phyloP scores from a whole-genome alignment of 768 basidiomycete species.

The Neoboletus subvelutipes region DNA sequence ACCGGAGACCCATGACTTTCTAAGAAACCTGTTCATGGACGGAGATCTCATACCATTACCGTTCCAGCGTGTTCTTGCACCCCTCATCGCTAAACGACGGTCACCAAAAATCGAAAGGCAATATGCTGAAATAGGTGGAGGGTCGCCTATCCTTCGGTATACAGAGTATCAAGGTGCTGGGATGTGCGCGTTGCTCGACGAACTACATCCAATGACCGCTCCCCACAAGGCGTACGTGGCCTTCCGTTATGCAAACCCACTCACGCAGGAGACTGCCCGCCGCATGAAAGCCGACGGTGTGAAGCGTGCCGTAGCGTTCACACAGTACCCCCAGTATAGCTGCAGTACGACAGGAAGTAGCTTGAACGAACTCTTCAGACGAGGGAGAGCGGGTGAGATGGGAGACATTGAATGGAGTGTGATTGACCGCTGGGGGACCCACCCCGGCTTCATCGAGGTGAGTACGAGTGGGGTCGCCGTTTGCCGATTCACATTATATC shows the following conservation, averaged over 20 bases:
- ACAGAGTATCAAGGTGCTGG: slow-evolving; percentile 85
- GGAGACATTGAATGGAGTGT: slow-evolving; percentile 91
- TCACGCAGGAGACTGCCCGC: slow-evolving; percentile 78
- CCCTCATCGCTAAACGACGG: slow-evolving; percentile 82
- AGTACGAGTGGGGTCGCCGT: slow-evolving; percentile 18
- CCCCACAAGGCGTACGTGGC: slow-evolving; percentile 97
- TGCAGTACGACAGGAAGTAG: slow-evolving; percentile 98
- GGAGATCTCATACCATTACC: slow-evolving; percentile 94
- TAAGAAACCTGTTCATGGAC: slow-evolving; percentile 89
- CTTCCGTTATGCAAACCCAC: slow-evolving; percentile 89
- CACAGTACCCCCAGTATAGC: slow-evolving; percentile 98
- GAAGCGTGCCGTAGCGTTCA: slow-evolving; percentile 90
- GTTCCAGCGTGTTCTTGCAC: slow-evolving; percentile 85
- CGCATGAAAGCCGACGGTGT: slow-evolving; percentile 92
- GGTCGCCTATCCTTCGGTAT: slow-evolving; percentile 92
- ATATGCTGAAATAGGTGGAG: slow-evolving; percentile 93
- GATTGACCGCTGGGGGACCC: slow-evolving; percentile 96
- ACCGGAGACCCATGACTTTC: slow-evolving; percentile 88
- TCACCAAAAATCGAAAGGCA: slow-evolving; percentile 94
- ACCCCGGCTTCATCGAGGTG: slow-evolving; percentile 93
- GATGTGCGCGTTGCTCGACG: slow-evolving; percentile 90
- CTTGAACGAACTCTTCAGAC: slow-evolving; percentile 85
- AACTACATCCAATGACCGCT: slow-evolving; percentile 88
- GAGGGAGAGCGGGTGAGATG: slow-evolving; percentile 57
- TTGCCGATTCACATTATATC: slow-evolving; percentile 2